These are phyloP conservation scores for Daedaleopsis nitida DNA, from an alignment of 768 basidiomycete genomes.

Conservation along the genomic window DNA sequence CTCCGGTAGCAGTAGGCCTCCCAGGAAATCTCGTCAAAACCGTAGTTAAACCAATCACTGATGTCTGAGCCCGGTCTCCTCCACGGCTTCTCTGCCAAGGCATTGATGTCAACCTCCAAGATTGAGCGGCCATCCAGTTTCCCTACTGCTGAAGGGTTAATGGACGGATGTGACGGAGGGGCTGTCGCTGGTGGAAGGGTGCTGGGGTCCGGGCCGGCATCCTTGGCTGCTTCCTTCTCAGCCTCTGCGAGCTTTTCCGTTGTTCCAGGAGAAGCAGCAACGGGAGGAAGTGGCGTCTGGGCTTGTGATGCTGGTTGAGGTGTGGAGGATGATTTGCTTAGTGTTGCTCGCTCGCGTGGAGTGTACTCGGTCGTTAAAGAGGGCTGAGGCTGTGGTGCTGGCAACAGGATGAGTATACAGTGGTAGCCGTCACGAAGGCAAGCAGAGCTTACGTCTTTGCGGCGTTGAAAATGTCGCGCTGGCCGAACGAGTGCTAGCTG, in stretches of 20 bases:
- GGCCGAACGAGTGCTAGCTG: constrained; percentile 30
- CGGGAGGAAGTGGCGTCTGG: constrained; percentile 22
- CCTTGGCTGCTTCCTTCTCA: constrained; percentile 19
- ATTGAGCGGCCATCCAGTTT: constrained; percentile 76
- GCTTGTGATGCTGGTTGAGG: constrained; percentile 26
- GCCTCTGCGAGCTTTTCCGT: constrained; percentile 23
- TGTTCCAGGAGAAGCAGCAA: constrained; percentile 24
- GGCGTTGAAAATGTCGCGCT: constrained; percentile 32
- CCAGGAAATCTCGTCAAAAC: constrained; percentile 97
- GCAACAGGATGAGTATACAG: not conserved
- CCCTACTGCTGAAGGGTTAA: constrained; percentile 70
- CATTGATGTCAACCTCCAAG: constrained; percentile 78
- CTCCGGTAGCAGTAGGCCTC: constrained; percentile 88
- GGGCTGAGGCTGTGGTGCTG: constrained; percentile 53
- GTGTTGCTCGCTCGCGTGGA: constrained; percentile 64
- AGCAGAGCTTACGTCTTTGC: constrained; percentile 27
- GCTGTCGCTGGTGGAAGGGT: constrained; percentile 68
- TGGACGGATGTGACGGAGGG: constrained; percentile 77
- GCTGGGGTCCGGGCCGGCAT: constrained; percentile 56
- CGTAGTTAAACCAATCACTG: constrained; percentile 99
- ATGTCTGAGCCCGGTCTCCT: constrained; percentile 88
- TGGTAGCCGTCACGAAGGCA: constrained; percentile 15
- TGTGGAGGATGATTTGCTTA: constrained; percentile 34
- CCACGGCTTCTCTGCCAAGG: constrained; percentile 86
- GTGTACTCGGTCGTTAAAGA: constrained; percentile 84